Base-by-base conservation (phyloP, 352 stramenopile species). In the Pythium myriotylum region DNA sequence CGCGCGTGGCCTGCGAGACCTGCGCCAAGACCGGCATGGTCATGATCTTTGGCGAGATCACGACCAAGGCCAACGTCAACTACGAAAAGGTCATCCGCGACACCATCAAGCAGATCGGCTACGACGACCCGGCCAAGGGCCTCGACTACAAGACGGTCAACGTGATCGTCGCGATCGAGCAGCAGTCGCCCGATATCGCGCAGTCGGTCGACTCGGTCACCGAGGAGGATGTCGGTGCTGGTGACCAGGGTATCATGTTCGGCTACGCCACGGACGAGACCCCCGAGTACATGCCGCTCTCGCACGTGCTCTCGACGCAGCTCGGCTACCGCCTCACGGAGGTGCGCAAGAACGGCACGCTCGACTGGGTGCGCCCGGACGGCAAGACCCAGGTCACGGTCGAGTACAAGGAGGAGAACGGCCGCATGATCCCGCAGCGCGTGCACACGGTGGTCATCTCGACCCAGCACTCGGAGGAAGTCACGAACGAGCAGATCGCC, bases 21-120 rank as follows among this genome's bases (percentile, higher is more conserved):
- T 98, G 96, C 81, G 97, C 93, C 68, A 99, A 99, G 89, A 99
- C 97, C 3, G 97, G 96, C 72, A 99, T 99, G 90, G 96, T 99
- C 63, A 99, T 99, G 96, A 98, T 99, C 72, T 99, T 99, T 72
- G 97, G 97, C 60, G 97, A 99, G 88, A 99, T 99, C 78, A 99
- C 96, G 63, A 99, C 97, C 54, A 97, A 97, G 69, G 96, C 97
- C 53, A 98, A 96, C 42, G 96, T 99, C 43, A 99, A 99, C 82
- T 99, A 99, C 86, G 97, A 99, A 80, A 96, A 99, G 80, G 89
- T 98, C 43, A 98, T 99, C 66, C 97, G 98, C 54, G 96, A 99
- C 71, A 97, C 97, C 9, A 97, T 99, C 76, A 98, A 99, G 79
- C 92, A 99, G 72, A 99, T 99, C 57, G 98, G 98, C 47, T 99